Percentiles rank a stretch among this genome's conserved stretches.
These are phyloP conservation scores for Capillidium heterosporum DNA, from an alignment of 371 early-diverging fungal genomes.

Conservation along the genomic window DNA sequence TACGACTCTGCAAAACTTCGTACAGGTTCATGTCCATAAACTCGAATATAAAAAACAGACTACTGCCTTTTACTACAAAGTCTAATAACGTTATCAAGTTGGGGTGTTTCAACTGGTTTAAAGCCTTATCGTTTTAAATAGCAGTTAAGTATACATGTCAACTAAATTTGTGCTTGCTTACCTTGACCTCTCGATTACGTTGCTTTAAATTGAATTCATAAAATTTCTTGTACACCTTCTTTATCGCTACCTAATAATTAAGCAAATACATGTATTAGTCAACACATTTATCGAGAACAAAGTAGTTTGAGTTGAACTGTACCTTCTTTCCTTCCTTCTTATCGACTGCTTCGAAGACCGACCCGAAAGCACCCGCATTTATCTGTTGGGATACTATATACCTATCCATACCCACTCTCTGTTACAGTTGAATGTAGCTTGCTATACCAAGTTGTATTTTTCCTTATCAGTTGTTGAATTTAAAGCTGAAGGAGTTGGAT, in stretches of 20 bases:
- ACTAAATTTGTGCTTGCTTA: background rate
- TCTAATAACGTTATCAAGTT: slow-evolving; percentile 71
- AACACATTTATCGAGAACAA: no score
- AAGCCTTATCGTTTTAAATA: slow-evolving; percentile 20
- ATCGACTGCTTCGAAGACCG: slow-evolving; percentile 58
- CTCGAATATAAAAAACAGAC: slow-evolving; percentile 81
- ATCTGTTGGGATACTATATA: slow-evolving; percentile 57
- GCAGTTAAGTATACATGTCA: background rate
- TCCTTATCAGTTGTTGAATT: no score
- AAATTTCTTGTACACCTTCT: slow-evolving; percentile 84
- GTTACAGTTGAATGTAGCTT: no score
- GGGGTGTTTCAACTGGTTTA: slow-evolving; percentile 48
- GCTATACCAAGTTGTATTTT: no score
- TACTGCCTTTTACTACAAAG: slow-evolving; percentile 59
- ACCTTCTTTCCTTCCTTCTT: slow-evolving; percentile 49
- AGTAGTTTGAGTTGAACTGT: slow-evolving; percentile 9
- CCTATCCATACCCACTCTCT: slow-evolving; percentile 30
- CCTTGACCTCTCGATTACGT: slow-evolving; percentile 59
- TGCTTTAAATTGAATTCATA: slow-evolving; percentile 53
- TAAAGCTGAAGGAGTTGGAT: no score
- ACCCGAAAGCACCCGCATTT: slow-evolving; percentile 84
- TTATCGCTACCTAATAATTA: slow-evolving; percentile 65
- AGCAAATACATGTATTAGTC: background rate
- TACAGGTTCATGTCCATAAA: slow-evolving; percentile 87
- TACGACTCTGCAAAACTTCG: slow-evolving; percentile 53